These are phyloP conservation scores for Leptodermis oblonga DNA, from an alignment of 257 asterid genomes.

Conservation along the genomic window DNA sequence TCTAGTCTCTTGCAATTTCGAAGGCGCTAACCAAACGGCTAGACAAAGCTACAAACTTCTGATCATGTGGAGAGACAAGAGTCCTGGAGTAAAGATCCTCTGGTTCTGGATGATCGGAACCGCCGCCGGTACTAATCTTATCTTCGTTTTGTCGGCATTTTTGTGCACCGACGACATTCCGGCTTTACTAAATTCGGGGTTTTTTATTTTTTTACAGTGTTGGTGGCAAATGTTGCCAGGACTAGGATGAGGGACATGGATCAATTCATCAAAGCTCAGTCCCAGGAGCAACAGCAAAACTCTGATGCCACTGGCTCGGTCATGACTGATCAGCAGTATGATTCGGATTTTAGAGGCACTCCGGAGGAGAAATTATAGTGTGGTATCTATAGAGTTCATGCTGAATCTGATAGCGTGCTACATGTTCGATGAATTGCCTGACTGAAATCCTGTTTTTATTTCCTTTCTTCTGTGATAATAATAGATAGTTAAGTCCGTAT, in stretches of 20 bases:
- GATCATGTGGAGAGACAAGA: constrained; percentile 65
- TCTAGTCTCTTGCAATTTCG: background rate
- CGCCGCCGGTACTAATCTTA: constrained; percentile 50
- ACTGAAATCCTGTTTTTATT: background rate
- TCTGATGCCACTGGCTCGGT: constrained; percentile 10
- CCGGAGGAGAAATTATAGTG: constrained; percentile 24
- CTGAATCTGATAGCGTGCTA: background rate
- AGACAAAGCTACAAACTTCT: background rate
- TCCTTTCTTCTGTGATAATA: background rate
- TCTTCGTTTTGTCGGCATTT: background rate
- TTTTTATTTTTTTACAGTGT: constrained; percentile 28
- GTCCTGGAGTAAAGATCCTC: constrained; percentile 85
- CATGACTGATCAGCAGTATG: constrained; percentile 19
- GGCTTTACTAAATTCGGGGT: background rate
- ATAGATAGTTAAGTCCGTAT: background rate
- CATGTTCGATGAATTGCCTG: constrained; percentile 27
- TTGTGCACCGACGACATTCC: background rate
- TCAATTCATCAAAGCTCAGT: constrained; percentile 33
- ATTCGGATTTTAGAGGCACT: constrained; percentile 21
- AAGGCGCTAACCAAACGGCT: constrained; percentile 1
- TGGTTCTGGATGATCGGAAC: constrained; percentile 89
- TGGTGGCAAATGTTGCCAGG: constrained; percentile 55
- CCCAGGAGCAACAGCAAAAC: constrained; percentile 29
- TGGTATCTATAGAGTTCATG: background rate
- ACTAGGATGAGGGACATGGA: constrained; percentile 67